Evolutionary conservation across 352 stramenopile species (phyloP).

Genomic region (Pythium coloratum): DNA sequence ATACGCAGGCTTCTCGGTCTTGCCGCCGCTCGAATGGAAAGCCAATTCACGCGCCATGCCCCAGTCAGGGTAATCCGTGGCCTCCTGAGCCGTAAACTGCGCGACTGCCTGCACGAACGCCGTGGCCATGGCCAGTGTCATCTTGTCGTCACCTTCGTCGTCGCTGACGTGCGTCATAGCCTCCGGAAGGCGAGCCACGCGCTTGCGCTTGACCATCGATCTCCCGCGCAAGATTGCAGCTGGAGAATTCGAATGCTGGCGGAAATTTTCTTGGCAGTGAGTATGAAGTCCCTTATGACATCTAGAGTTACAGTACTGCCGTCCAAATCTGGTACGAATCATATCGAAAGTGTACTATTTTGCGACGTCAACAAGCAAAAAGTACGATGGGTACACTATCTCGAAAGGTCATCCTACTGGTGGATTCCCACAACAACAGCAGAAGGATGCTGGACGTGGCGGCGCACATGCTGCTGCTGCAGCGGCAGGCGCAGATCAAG

Average conservation of each 20-base stretch:
- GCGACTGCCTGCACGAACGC: neutral
- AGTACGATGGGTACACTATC: constrained; percentile 4
- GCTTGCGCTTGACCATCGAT: constrained; percentile 27
- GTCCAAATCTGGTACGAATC: neutral
- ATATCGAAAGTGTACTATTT: neutral
- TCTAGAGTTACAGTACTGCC: neutral
- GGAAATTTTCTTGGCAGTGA: neutral
- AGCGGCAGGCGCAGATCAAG: constrained; percentile 49
- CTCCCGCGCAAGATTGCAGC: neutral
- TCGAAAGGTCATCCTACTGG: neutral
- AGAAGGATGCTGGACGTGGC: constrained; percentile 40
- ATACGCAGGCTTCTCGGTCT: constrained; percentile 11
- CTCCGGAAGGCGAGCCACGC: constrained; percentile 3
- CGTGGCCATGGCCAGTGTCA: neutral
- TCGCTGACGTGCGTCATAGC: neutral
- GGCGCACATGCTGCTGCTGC: constrained; percentile 50
- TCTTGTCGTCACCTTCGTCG: neutral
- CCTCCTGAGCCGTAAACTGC: neutral
- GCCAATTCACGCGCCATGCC: constrained; percentile 13
- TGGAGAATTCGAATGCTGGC: neutral
- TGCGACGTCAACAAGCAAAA: neutral
- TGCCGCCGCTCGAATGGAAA: constrained; percentile 8
- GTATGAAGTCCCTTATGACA: neutral
- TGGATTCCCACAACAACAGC: neutral
- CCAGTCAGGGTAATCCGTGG: constrained; percentile 19